Percentiles rank a stretch among this genome's conserved stretches.
Conservation (phyloP, 768 basidiomycete species). For the Boletus rufocinnamomeus region DNA sequence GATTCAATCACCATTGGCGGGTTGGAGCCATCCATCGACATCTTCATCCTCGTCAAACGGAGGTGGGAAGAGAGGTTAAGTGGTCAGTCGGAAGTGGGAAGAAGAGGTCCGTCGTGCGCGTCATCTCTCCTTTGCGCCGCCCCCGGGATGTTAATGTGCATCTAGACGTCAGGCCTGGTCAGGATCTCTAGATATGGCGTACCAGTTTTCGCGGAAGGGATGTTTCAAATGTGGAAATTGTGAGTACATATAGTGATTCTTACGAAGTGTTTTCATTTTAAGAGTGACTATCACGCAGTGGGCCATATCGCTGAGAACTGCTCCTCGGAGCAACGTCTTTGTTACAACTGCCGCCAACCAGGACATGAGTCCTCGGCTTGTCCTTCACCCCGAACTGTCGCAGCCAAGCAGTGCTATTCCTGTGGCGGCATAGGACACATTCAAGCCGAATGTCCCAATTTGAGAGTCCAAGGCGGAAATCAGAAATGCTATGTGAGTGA, state of each 20-base stretch:
- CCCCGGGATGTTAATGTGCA: conserved; percentile 20
- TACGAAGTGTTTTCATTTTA: conserved; percentile 13
- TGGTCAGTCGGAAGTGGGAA: conserved; percentile 73
- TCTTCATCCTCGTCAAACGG: conserved; percentile 58
- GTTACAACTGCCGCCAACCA: conserved; percentile 95
- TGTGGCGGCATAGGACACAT: conserved; percentile 93
- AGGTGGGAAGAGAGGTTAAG: conserved; percentile 67
- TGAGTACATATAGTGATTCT: conserved; percentile 42
- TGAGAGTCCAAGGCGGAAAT: conserved; percentile 65
- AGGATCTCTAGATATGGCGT: conserved; percentile 62
- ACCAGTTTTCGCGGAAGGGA: conserved; percentile 82
- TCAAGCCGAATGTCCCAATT: conserved; percentile 82
- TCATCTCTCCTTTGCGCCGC: conserved; percentile 7
- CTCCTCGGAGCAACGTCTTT: conserved; percentile 83
- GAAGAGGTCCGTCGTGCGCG: conserved; percentile 52
- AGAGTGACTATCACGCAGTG: conserved; percentile 47
- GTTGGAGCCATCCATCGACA: conserved; percentile 36
- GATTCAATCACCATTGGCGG: conserved; percentile 20
- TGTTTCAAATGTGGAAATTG: conserved; percentile 95
- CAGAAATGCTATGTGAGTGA: conserved; percentile 83
- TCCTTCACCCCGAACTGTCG: conserved; percentile 77
- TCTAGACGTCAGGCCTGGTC: conserved; percentile 46
- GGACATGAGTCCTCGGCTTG: conserved; percentile 91
- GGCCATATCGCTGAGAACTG: conserved; percentile 94
- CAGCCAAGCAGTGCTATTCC: conserved; percentile 90